Conservation (phyloP, 257 asterid genomes). For the Lantana camara region DNA sequence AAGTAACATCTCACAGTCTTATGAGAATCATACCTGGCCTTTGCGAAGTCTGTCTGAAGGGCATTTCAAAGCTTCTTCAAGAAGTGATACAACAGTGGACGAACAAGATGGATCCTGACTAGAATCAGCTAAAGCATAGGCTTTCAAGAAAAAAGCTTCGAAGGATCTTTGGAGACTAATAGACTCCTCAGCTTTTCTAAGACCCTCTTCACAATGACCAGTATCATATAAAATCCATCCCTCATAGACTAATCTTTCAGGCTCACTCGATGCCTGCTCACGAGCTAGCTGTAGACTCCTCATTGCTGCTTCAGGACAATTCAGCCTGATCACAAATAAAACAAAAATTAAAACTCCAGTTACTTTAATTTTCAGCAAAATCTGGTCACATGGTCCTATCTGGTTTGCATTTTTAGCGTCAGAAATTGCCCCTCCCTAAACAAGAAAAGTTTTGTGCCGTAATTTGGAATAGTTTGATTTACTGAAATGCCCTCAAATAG, state of each 20-base stretch:
- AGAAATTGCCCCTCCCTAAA: too few species aligned
- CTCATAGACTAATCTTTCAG: constrained; percentile 90
- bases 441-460: too few species aligned
- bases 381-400: too few species aligned
- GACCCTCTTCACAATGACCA: constrained; percentile 97
- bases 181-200: constrained; percentile 92
- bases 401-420: too few species aligned
- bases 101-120: constrained; percentile 93
- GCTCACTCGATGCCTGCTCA: constrained; percentile 83
- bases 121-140: constrained; percentile 98
- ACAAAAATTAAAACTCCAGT: constrained; percentile 11
- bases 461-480: too few species aligned
- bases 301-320: constrained; percentile 99
- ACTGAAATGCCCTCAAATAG: too few species aligned
- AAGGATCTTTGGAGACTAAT: constrained; percentile 88
- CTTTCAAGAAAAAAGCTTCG: constrained; percentile 98
- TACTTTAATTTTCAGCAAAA: neutral
- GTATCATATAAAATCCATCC: constrained; percentile 98
- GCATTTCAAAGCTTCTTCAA: constrained; percentile 94
- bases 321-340: constrained; percentile 56
- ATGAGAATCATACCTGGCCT: constrained; percentile 75
- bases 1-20: too few species aligned
- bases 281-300: constrained; percentile 94
- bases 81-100: constrained; percentile 82
- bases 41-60: constrained; percentile 99